Evolutionary conservation across 2,329 filamentous ascomycete species (phyloP), one percentile per base, ranked within the genome.

Genomic region (Parastagonospora nodorum): DNA sequence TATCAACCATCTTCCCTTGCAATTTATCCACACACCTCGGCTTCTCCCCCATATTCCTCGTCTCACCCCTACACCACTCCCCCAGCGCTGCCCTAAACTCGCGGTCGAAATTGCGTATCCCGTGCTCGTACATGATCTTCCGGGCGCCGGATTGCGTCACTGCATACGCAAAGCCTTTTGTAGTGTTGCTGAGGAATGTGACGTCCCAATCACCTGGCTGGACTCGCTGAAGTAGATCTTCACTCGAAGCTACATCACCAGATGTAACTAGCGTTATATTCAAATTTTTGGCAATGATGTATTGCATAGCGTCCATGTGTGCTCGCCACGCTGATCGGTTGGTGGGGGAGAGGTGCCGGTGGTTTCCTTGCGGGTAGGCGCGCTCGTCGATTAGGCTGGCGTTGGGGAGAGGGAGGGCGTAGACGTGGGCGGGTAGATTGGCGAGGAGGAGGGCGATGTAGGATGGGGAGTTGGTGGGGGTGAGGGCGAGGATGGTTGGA

Each of bases 291-390:
- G 62, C 38, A 8, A 67, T 41, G n/a, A 68, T 19, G 12, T 16
- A 48, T 47, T 53, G 51, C n/a, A 68, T 40, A 2, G 61, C 60
- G 51, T 68, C 54, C 55, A 68, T 58, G 42, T 68, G 66, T 11
- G 63, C 64, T 45, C 64, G 47, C 66, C 64, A 69, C 24, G 61
- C 61, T 1, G 64, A 64, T 24, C 52, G 40, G 11, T 60, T 60
- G 0, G 62, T 63, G 7, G 45, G 30, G 14, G 40, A 57, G 24
- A 63, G 57, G 33, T n/a, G 52, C 49, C 41, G 68, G 64, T 74
- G 51, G 53, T 68, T 54, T 47, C 72, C 62, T 48, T 69, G 65
- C 46, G 69, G 46, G 63, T 73, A 69, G 45, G 73, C 66, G 43
- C 71, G 61, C 27, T 66, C 62, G 28, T 45, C 56, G 6, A 68